Percentiles rank a stretch among this genome's conserved stretches.
These are phyloP conservation scores for Chaetomium cochliodes DNA, from an alignment of 495 filamentous ascomycete genomes.

Conservation along the genomic window DNA sequence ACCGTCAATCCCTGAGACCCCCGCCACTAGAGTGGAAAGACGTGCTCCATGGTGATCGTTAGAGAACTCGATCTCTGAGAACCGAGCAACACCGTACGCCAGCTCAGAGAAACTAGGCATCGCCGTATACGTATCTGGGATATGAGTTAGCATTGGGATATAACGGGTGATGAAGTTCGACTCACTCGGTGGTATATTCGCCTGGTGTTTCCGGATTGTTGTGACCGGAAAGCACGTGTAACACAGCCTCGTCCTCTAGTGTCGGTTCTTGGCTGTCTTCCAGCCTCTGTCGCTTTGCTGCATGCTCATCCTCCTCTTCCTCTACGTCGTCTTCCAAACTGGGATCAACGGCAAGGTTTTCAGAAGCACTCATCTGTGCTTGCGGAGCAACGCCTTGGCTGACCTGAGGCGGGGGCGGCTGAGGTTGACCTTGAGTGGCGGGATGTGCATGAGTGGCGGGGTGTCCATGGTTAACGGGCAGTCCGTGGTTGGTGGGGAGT, in stretches of 20 bases:
- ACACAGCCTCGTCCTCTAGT: constrained; percentile 43
- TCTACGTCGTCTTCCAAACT: constrained; percentile 30
- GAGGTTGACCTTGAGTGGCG: constrained; percentile 12
- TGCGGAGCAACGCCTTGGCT: constrained; percentile 18
- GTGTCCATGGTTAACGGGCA: constrained; percentile 13
- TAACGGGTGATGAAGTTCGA: background rate
- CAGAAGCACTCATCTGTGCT: constrained; percentile 25
- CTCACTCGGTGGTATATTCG: constrained; percentile 44
- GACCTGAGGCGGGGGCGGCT: constrained; percentile 12
- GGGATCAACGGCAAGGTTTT: constrained; percentile 35
- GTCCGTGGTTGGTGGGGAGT: background rate
- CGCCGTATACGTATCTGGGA: constrained; percentile 14
- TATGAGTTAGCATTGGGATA: background rate
- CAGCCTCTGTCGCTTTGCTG: constrained; percentile 42
- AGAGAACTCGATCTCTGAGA: background rate
- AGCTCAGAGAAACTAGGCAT: constrained; percentile 3
- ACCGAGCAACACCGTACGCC: no score
- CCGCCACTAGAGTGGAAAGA: background rate
- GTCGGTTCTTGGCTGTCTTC: constrained; percentile 32
- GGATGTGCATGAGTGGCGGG: constrained; percentile 1
- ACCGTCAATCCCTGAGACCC: background rate
- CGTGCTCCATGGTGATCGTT: background rate
- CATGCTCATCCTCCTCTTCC: constrained; percentile 27
- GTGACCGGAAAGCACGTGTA: constrained; percentile 41
- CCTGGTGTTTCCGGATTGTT: constrained; percentile 33